Base-by-base conservation (phyloP, 2,329 filamentous ascomycete genomes). In the Myotisia sp. region DNA sequence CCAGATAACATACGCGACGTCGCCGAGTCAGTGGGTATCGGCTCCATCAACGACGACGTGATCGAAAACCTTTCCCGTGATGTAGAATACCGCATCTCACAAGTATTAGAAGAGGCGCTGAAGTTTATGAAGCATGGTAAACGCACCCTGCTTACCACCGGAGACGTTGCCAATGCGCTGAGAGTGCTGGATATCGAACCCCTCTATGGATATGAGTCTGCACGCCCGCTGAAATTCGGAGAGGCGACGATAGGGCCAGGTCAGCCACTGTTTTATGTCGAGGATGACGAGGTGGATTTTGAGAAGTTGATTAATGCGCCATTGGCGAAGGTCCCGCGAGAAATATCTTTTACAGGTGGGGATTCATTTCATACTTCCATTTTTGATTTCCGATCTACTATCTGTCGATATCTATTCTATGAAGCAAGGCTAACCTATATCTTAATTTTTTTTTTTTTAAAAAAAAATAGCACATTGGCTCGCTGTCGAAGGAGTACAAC, bases 241-340 rank as follows among this genome's bases (percentile, higher is more conserved):
- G 90, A 98, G 59, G 90, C 90, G 3, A 92, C 82, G 38, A 65
- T 98, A 40, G 90, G 90, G 0, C 85, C 86, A 9, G 86, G 87
- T 6, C 90, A 98, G 59, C 85, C 87, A 34, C 64, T 98, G 14
- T 98, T 87, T 59, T 98, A 98, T 55, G 80, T 98, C 23, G 90
- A 98, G 52, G 90, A 98, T 54, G 90, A 98, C 53, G 90, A 98
- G 64, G 79, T 95, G 36, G 90, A 98, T 58, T 95, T 98, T 53
- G 90, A 98, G 64, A 95, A 95, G 65, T 66, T 98, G 45, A 94
- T 98, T 55, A 98, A 98, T 61, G 85, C 85, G 44, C 83, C 90
- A 3, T 61, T 98, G 45, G 90, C 90, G 17, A 94, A 92, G 58
- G 86, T 98, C 19, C 90, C 90, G 21, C 71, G 87, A 32, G 90